Base-by-base conservation (phyloP, 2,329 filamentous ascomycete genomes). In the Fusarium sp. region DNA sequence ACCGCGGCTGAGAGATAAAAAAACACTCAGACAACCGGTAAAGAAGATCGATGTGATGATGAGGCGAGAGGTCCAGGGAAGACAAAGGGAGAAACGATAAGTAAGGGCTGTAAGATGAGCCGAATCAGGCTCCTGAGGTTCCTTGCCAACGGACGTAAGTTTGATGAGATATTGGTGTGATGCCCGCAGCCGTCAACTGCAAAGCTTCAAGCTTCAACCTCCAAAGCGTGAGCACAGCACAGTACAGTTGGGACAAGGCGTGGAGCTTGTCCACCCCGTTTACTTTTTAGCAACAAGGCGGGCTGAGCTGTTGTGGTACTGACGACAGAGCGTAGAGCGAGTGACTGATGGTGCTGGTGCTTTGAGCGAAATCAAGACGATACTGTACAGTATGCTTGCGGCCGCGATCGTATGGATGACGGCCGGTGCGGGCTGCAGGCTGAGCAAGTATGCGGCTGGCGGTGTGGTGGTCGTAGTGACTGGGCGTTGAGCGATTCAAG, bases 391-490 rank as follows among this genome's bases (percentile, higher is more conserved):
- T 30, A 74, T 73, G 72, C 69, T 70, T 65, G 71, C 67, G 71
- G 65, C 72, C 72, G 72, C 62, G 71, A 74, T 70, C 53, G 72
- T 74, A 74, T 68, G 72, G 72, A 72, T 73, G 69, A 70, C 69
- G 65, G 63, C 65, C 35, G 65, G 72, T 71, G 72, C 72, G 65
- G 68, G 68, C 59, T 73, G 72, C 71, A 67, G 72, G 71, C 69
- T 73, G 67, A 71, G 71, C 65, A 71, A 63, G 65, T 66, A 69
- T 67, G 68, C 61, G 68, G 68, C 66, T 72, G 71, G 72, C 71
- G 70, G 72, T 74, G 72, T 74, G 68, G 71, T 74, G 72, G 72
- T 60, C 64, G 68, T 71, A 74, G 67, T 68, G 73, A 70, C 67
- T 65, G 67, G 69, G 72, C 72, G 72, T 72, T 66, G 70, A 72